A percentile compares a stretch with the other conserved stretches of the same genome.
Evolutionary conservation across 2,329 filamentous ascomycete genomes (phyloP).

Genomic region (Didymella lethalis): DNA sequence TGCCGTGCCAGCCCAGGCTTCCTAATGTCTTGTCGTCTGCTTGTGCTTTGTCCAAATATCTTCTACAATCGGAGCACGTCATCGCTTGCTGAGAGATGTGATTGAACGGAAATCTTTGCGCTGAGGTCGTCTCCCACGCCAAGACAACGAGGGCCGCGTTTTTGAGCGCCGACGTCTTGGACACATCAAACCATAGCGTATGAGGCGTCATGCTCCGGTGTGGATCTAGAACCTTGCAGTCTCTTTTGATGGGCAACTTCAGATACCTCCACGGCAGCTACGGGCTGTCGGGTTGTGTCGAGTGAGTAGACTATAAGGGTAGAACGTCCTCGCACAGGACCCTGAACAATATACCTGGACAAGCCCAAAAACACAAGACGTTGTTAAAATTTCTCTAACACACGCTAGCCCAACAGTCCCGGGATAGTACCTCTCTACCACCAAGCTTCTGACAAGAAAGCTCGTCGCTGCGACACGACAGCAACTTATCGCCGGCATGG

Average conservation of each 20-base stretch:
- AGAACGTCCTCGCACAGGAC: slow-evolving; percentile 8
- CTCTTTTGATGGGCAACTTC: slow-evolving; percentile 19
- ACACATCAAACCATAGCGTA: slow-evolving; percentile 25
- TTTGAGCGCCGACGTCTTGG: slow-evolving; percentile 25
- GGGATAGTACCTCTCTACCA: slow-evolving; percentile 1
- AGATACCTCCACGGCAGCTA: slow-evolving; percentile 11
- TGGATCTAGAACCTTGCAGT: slow-evolving; percentile 32
- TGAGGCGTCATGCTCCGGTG: slow-evolving; percentile 28
- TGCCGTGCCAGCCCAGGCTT: slow-evolving; percentile 31
- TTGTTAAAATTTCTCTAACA: background rate
- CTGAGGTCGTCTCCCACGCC: slow-evolving; percentile 29
- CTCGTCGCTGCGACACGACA: slow-evolving; percentile 48
- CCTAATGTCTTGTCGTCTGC: slow-evolving; percentile 31
- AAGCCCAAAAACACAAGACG: background rate
- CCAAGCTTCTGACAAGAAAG: slow-evolving; percentile 25
- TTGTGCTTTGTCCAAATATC: slow-evolving; percentile 23
- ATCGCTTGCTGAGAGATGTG: slow-evolving; percentile 27
- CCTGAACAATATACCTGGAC: background rate
- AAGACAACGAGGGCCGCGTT: slow-evolving; percentile 29
- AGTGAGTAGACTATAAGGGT: slow-evolving; percentile 15
- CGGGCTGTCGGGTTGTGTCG: slow-evolving; percentile 8
- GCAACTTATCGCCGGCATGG: slow-evolving; percentile 25
- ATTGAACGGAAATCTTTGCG: slow-evolving; percentile 28
- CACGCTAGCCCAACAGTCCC: background rate
- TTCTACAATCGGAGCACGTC: slow-evolving; percentile 31